phyloP scores from a whole-genome alignment of 1,284 basidiomycete species.

The Ustilago esculenta region DNA sequence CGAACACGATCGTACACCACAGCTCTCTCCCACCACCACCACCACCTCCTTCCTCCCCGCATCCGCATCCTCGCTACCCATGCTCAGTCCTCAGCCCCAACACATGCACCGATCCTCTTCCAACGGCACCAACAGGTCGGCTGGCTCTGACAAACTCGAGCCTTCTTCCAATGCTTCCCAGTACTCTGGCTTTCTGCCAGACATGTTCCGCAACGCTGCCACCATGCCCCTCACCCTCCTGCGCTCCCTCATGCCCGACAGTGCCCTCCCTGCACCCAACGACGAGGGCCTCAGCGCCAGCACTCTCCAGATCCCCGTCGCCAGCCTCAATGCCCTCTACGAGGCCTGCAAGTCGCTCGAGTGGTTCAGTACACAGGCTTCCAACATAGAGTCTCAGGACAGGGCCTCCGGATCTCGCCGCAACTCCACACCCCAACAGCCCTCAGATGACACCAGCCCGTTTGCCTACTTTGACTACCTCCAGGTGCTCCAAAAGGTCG shows the following conservation, averaged over 20 bases:
- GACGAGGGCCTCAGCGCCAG: constrained; percentile 52
- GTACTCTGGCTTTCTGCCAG: constrained; percentile 21
- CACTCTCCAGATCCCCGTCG: constrained; percentile 51
- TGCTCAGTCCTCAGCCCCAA: constrained; percentile 17
- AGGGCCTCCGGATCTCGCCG: constrained; percentile 4
- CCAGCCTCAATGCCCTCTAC: constrained; percentile 52
- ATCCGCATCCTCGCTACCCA: constrained; percentile 3
- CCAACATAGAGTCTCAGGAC: constrained; percentile 5
- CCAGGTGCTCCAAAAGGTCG: constrained; percentile 44
- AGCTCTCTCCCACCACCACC: constrained; percentile 30
- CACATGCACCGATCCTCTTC: constrained; percentile 28
- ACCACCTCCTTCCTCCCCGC: not conserved
- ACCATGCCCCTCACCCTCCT: constrained; percentile 41
- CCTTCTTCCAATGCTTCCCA: not conserved
- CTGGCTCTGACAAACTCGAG: constrained; percentile 18
- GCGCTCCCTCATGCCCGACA: constrained; percentile 45
- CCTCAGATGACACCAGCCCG: constrained; percentile 11
- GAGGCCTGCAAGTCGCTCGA: constrained; percentile 51
- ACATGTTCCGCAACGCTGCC: constrained; percentile 33
- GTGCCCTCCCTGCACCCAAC: constrained; percentile 29
- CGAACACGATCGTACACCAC: constrained; percentile 22
- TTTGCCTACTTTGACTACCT: constrained; percentile 41
- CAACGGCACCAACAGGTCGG: constrained; percentile 24
- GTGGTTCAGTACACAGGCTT: constrained; percentile 41
- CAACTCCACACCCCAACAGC: constrained; percentile 12